Percentiles rank a stretch among this genome's conserved stretches.
phyloP scores from a whole-genome alignment of 2,329 filamentous ascomycete species.

The Fusarium aywerte region DNA sequence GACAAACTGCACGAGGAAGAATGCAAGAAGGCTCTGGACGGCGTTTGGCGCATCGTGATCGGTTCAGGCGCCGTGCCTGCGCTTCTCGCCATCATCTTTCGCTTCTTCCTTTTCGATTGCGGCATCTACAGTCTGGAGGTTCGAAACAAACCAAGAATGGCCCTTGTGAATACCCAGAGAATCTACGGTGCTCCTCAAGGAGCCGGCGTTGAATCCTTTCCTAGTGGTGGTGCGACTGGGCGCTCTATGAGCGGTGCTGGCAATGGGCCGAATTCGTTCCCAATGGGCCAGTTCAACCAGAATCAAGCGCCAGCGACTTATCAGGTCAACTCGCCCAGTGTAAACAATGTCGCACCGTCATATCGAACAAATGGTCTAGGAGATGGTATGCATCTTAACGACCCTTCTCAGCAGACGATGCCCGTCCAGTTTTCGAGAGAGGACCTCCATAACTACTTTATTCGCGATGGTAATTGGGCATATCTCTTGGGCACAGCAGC shows the following conservation, averaged over 20 bases:
- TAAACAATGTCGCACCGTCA: conserved; percentile 30
- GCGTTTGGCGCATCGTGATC: conserved; percentile 74
- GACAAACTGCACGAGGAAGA: conserved; percentile 57
- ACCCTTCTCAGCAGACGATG: conserved; percentile 51
- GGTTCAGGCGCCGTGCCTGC: conserved; percentile 73
- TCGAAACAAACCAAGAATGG: conserved; percentile 68
- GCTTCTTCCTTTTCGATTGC: conserved; percentile 74
- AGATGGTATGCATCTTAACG: conserved; percentile 40
- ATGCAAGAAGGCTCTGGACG: conserved; percentile 63
- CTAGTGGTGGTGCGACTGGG: conserved; percentile 12
- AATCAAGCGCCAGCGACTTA: conserved; percentile 29
- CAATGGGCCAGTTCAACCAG: conserved; percentile 36
- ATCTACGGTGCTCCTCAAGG: conserved; percentile 61
- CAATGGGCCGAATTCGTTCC: conserved; percentile 29
- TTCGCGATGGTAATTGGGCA: conserved; percentile 53
- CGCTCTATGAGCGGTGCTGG: conserved; percentile 32
- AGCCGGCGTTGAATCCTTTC: conserved; percentile 32
- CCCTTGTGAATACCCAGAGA: conserved; percentile 68
- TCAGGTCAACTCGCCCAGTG: conserved; percentile 43
- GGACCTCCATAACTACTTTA: conserved; percentile 63
- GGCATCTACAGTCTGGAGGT: conserved; percentile 74
- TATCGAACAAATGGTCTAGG: conserved; percentile 38
- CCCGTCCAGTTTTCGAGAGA: conserved; percentile 61
- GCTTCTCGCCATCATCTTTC: conserved; percentile 71
- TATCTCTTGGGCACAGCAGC: conserved; percentile 56